Evolutionary conservation across 805 yeast species (phyloP).

Genomic region (Metschnikowia henanensis): DNA sequence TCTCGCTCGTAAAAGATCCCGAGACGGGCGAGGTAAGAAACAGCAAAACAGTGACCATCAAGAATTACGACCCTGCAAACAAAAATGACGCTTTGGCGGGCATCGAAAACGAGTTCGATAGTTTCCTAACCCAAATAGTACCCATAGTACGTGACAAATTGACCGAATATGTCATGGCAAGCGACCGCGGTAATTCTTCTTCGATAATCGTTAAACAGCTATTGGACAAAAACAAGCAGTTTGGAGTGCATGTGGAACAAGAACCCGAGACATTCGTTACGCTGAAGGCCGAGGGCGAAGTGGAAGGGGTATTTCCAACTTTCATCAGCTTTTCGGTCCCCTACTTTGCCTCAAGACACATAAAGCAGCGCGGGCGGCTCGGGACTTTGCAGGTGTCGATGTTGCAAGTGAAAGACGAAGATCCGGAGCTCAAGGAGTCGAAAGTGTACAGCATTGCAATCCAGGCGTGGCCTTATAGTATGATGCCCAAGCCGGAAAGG

Average conservation of each 20-base stretch:
- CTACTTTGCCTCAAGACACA: constrained; percentile 24
- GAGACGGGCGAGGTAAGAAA: background rate
- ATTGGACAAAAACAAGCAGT: constrained; percentile 35
- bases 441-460: constrained; percentile 9
- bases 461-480: constrained; percentile 16
- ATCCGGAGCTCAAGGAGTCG: background rate
- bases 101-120: constrained; percentile 38
- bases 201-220: constrained; percentile 10
- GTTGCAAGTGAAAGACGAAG: constrained; percentile 16
- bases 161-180: constrained; percentile 26
- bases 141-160: constrained; percentile 26
- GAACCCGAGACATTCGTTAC: constrained; percentile 18
- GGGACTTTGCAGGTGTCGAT: constrained; percentile 37
- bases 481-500: constrained; percentile 6
- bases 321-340: constrained; percentile 40
- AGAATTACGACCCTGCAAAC: constrained; percentile 34
- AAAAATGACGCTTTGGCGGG: constrained; percentile 32
- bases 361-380: constrained; percentile 21
- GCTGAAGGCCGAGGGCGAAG: constrained; percentile 20
- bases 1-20: constrained; percentile 11
- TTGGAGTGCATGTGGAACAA: constrained; percentile 23
- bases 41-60: constrained; percentile 15
- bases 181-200: constrained; percentile 7
- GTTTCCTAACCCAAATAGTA: constrained; percentile 30
- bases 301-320: constrained; percentile 7